phyloP scores from a whole-genome alignment of 2,329 filamentous ascomycete species.

The Cladophialophora immunda region DNA sequence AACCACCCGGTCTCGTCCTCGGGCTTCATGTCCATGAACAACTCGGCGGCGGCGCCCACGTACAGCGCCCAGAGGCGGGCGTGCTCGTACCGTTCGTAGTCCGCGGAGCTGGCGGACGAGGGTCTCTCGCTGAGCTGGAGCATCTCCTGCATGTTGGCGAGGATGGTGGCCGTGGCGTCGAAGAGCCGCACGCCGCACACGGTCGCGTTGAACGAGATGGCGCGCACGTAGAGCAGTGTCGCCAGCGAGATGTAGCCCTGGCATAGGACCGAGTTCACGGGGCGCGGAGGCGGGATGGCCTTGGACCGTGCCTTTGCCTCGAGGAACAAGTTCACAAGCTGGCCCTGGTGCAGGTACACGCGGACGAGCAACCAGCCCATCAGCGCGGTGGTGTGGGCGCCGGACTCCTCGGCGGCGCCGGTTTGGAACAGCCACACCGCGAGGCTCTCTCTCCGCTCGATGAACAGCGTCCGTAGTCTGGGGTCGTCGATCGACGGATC shows the following conservation, averaged over 20 bases:
- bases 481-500: slow-evolving; percentile 10
- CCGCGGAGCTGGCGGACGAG: background rate
- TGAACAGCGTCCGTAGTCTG: background rate
- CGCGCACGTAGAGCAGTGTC: slow-evolving; percentile 6
- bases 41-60: slow-evolving; percentile 8
- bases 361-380: slow-evolving; percentile 8
- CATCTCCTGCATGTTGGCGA: slow-evolving; percentile 4
- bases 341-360: slow-evolving; percentile 11
- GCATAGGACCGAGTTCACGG: background rate
- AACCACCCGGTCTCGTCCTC: background rate
- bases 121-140: background rate
- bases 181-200: slow-evolving; percentile 10
- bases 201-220: slow-evolving; percentile 11
- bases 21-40: background rate
- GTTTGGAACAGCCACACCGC: slow-evolving; percentile 12
- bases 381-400: background rate
- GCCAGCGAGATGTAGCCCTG: slow-evolving; percentile 7
- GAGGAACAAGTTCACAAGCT: slow-evolving; percentile 7
- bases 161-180: slow-evolving; percentile 3
- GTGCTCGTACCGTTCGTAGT: slow-evolving; percentile 4
- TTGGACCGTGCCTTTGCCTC: slow-evolving; percentile 3
- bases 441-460: slow-evolving; percentile 15
- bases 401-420: slow-evolving; percentile 3
- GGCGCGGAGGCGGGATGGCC: background rate
- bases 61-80: slow-evolving; percentile 12